Evolutionary conservation across 352 stramenopile species (phyloP), one percentile per base, ranked within the genome.

Genomic region (Elongisporangium prolatum): DNA sequence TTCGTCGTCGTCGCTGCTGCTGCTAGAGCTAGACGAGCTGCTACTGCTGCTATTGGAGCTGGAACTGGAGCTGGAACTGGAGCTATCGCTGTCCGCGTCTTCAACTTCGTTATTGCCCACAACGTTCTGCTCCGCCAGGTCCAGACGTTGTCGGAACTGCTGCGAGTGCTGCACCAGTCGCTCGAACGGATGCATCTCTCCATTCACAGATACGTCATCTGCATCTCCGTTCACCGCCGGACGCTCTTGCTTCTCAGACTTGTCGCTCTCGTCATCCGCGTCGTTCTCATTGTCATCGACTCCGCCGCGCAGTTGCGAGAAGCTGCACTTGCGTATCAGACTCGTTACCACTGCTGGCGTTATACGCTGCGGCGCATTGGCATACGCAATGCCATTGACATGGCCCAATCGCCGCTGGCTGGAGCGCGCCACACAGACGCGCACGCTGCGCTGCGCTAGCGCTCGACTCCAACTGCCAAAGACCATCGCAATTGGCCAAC

Each of bases 111-210:
- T 52, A 14, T 68, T 37, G 4, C 66, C 57, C 7, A 61, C 59
- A 10, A 50, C 63, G 47, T 11, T 69, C 60, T 24, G 61, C 54
- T 60, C 69, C 1, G 50, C 60, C 14, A 51, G 50, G 17, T 61
- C 71, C 58, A 68, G 69, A 4, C 77, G 61, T 28, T 78, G 21
- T 28, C 63, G 77, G 65, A 88, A 92, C 47, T 87, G 61, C 62
- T 86, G 68, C 59, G 77, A 85, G 64, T 87, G 73, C 58, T 84
- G 76, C 63, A 90, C 38, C 24, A 92, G 67, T 8, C 76, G 76
- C 61, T 90, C 78, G 1, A 92, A 81, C 22, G 80, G 74, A 65
- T 71, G 88, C 60, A 83, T 25, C 11, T 76, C 67, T 14, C 62
- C 64, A 48, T 80, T 58, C 17, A 55, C 50, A 40, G 28, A 5